A percentile compares a stretch with the other conserved stretches of the same genome.
Evolutionary conservation across 495 filamentous ascomycete species (phyloP).

Genomic region (Penicillium malachiteum): DNA sequence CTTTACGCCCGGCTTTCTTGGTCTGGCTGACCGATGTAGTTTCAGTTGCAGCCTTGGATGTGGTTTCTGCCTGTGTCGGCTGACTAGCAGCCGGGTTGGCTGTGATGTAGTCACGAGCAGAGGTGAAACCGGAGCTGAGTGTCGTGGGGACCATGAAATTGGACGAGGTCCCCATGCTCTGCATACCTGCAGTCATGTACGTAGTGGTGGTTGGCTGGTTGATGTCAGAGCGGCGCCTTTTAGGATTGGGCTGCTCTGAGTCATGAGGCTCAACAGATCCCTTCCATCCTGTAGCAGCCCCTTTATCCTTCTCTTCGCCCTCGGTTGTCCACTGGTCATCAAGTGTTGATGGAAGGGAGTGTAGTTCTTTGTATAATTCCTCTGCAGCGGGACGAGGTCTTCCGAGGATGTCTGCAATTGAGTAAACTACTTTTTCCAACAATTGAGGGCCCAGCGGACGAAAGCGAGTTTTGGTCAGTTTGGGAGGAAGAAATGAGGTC

Average conservation of each 20-base stretch:
- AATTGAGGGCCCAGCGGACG: constrained; percentile 59
- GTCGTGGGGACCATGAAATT: constrained; percentile 37
- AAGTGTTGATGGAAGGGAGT: constrained; percentile 47
- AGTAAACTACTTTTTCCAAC: constrained; percentile 51
- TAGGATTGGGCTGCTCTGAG: constrained; percentile 28
- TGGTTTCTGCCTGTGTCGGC: constrained; percentile 6
- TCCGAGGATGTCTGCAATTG: constrained; percentile 62
- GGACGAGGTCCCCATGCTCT: constrained; percentile 31
- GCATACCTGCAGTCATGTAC: constrained; percentile 22
- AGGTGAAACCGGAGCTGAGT: constrained; percentile 37
- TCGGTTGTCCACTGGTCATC: constrained; percentile 66
- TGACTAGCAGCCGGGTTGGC: constrained; percentile 18
- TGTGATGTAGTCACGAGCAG: constrained; percentile 45
- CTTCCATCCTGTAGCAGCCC: constrained; percentile 39
- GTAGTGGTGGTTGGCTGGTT: constrained; percentile 24
- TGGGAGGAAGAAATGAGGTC: constrained; percentile 60
- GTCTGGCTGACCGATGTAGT: constrained; percentile 14
- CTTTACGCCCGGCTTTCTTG: constrained; percentile 19
- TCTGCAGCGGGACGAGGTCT: constrained; percentile 50
- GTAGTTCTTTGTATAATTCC: constrained; percentile 47
- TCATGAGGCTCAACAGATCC: constrained; percentile 14
- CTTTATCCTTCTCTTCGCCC: constrained; percentile 47
- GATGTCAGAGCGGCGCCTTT: constrained; percentile 35
- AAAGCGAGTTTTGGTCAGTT: constrained; percentile 49
- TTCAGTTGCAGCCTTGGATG: constrained; percentile 5